These are phyloP conservation scores for Spergularia bocconei DNA, from an alignment of 148 eudicot species.

Conservation along the genomic window DNA sequence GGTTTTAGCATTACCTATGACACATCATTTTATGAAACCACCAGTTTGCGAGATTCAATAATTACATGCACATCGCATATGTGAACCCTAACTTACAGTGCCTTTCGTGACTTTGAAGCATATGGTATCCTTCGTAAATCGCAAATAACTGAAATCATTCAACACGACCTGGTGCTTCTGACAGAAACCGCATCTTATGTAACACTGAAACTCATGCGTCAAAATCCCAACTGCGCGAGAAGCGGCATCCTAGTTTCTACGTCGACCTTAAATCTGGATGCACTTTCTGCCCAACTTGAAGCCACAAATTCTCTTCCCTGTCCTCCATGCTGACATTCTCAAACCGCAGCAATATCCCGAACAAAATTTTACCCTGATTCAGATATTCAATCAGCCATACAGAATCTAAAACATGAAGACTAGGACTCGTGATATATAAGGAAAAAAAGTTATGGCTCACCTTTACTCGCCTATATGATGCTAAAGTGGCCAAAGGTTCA, in stretches of 20 bases:
- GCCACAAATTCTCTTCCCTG: conserved; percentile 38
- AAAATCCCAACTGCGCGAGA: no score
- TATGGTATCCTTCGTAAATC: no score
- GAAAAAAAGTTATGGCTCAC: conserved; percentile 38
- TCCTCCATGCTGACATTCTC: conserved; percentile 30
- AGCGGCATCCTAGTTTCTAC: background rate
- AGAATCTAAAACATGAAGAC: background rate
- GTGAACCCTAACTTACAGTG: no score
- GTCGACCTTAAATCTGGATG: conserved; percentile 35
- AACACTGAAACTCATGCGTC: no score
- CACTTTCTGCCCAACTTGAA: conserved; percentile 69
- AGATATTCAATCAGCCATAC: background rate
- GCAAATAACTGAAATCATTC: no score
- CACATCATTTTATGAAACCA: no score
- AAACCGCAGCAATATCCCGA: conserved; percentile 66
- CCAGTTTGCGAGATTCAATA: no score
- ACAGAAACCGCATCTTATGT: no score
- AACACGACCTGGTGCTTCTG: no score
- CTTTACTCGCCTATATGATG: conserved; percentile 82
- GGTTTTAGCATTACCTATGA: no score
- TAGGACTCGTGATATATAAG: background rate
- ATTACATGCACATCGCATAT: no score
- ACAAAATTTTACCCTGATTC: conserved; percentile 77
- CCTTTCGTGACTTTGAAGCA: no score
- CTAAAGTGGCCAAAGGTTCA: conserved; percentile 90